Conservation (phyloP, 2,329 filamentous ascomycete species). For the Botrytis cinerea region DNA sequence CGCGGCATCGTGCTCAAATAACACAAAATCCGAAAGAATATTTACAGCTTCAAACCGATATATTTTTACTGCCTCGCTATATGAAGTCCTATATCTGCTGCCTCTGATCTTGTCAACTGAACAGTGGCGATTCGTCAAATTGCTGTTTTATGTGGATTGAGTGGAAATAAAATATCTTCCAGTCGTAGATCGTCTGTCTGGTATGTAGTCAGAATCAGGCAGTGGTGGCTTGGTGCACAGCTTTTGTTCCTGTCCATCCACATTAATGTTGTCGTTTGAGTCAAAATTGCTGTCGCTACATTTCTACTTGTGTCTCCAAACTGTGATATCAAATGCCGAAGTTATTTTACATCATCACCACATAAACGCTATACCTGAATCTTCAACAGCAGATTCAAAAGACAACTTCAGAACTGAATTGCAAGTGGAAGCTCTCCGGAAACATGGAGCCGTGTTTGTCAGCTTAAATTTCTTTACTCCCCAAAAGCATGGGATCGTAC, state of each 20-base stretch:
- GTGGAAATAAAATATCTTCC: not conserved
- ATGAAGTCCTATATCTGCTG: fast-evolving
- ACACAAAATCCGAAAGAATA: too few relatives aligned
- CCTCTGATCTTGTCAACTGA: fast-evolving
- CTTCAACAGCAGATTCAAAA: too few relatives aligned
- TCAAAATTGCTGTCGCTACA: fast-evolving
- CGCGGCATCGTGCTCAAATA: too few relatives aligned
- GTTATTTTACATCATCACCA: fast-evolving
- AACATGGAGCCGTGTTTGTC: too few relatives aligned
- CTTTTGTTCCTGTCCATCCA: fast-evolving
- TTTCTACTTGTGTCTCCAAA: not conserved
- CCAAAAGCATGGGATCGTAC: fast-evolving
- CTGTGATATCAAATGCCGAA: not conserved
- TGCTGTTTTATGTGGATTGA: fast-evolving
- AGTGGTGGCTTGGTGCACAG: fast-evolving
- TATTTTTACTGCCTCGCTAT: too few relatives aligned
- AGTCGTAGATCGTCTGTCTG: not conserved
- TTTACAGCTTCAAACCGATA: too few relatives aligned
- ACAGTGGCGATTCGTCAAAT: fast-evolving
- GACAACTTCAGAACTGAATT: not conserved
- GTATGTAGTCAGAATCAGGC: not conserved
- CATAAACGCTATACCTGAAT: not conserved
- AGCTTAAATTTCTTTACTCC: not conserved
- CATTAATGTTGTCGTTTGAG: not conserved
- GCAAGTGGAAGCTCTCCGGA: not conserved